Conservation (phyloP, 331 rosid genomes). For the Quercus lobata region DNA sequence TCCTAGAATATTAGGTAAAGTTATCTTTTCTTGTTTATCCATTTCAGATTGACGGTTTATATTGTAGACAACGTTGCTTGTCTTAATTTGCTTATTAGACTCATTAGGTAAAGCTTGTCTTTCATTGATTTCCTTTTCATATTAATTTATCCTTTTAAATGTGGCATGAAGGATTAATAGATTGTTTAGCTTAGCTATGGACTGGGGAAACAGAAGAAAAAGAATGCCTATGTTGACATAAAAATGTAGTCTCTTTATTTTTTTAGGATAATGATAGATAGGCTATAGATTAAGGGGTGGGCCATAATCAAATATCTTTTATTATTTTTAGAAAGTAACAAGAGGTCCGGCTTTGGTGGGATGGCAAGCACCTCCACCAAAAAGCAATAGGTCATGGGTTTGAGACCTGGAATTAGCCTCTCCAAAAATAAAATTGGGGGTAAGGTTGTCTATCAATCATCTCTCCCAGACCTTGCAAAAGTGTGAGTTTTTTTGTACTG, state of each 20-base stretch:
- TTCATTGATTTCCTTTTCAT: background rate
- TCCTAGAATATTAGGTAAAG: background rate
- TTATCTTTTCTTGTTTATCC: background rate
- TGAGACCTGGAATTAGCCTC: no score
- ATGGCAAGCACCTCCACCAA: no score
- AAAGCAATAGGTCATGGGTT: no score
- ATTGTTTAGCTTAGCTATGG: background rate
- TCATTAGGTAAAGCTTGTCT: background rate
- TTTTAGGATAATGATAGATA: background rate
- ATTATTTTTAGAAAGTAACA: background rate
- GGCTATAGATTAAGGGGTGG: background rate
- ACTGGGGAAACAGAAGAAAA: conserved; percentile 6
- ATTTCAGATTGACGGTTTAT: background rate
- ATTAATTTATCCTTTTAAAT: background rate
- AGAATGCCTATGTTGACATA: background rate
- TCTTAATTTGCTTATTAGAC: background rate
- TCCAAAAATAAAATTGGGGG: no score
- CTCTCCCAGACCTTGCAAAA: no score
- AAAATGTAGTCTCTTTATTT: background rate
- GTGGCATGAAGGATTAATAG: background rate
- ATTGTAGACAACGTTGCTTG: background rate
- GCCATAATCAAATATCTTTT: background rate
- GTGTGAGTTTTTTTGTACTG: no score
- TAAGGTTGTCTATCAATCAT: no score
- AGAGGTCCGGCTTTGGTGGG: no score